Evolutionary conservation across 2,329 filamentous ascomycete genomes (phyloP), one percentile per base, ranked within the genome.

Genomic region (Calonectria hongkongensis): DNA sequence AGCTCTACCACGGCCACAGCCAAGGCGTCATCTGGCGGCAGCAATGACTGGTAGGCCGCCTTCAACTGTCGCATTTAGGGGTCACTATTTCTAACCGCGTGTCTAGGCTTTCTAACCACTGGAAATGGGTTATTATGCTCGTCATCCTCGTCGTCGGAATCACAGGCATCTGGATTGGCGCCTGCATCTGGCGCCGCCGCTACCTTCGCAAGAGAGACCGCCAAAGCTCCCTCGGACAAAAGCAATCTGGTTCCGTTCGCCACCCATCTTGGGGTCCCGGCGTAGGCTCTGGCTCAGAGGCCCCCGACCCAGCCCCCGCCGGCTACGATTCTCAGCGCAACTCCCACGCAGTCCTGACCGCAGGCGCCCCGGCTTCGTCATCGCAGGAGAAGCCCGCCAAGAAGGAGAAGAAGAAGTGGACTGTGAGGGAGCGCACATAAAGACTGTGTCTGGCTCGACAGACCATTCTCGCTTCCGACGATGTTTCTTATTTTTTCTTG

Each of bases 111-210:
- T 88, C 89, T 9, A 88, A 86, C 33, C 94, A 96, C 83, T 95
- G 91, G 87, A 89, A 92, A 86, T 98, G 94, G 94, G 90, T 97
- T 56, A 88, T 96, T 74, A 95, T 97, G 89, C 88, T 97, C 66
- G 92, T 95, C 75, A 86, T 96, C 74, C 88, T 97, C 33, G 88
- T 93, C 51, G 86, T 96, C 72, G 92, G 87, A 66, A 94, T 97
- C 73, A 85, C 88, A 16, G 87, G 87, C 70, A 89, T 95, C 79
- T 94, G 93, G 88, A 84, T 93, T 47, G 88, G 90, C 21, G 93
- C 92, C 47, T 91, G 92, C 80, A 90, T 93, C 82, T 91, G 94
- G 85, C 93, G 94, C 76, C 91, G 92, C 70, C 92, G 93, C 76
- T 93, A 96, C 83, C 87, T 95, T 75, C 91, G 91, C 75, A 94